Evolutionary conservation across 805 yeast genomes (phyloP).

Genomic region (Ogataea henricii): DNA sequence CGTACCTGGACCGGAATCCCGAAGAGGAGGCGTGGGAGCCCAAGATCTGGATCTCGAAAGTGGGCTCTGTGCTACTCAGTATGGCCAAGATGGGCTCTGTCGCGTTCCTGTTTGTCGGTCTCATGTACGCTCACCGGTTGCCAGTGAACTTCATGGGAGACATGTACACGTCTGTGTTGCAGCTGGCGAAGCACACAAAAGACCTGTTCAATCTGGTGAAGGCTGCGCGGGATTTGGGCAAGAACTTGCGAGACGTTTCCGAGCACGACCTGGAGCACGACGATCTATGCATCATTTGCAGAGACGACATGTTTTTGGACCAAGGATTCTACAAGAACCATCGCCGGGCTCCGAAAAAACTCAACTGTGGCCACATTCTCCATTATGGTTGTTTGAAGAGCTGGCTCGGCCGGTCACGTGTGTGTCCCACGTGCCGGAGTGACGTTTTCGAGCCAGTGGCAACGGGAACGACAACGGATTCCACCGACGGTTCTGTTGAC

Average conservation of each 20-base stretch:
- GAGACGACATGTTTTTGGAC: constrained; percentile 76
- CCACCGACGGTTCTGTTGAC: background rate
- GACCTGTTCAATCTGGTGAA: constrained; percentile 43
- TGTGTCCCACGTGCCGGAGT: constrained; percentile 90
- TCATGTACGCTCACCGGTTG: constrained; percentile 40
- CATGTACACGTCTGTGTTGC: constrained; percentile 30
- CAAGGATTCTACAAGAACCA: constrained; percentile 32
- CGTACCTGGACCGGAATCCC: constrained; percentile 43
- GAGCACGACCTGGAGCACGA: constrained; percentile 59
- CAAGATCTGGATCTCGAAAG: constrained; percentile 59
- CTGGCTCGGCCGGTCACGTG: constrained; percentile 90
- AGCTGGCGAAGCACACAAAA: constrained; percentile 35
- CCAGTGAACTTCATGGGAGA: constrained; percentile 37
- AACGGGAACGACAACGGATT: background rate
- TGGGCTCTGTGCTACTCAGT: constrained; percentile 55
- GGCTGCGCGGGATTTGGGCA: constrained; percentile 62
- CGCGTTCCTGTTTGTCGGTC: constrained; percentile 46
- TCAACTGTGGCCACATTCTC: constrained; percentile 83
- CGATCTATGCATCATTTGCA: constrained; percentile 83
- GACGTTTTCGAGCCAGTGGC: constrained; percentile 49
- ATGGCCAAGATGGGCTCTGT: constrained; percentile 48
- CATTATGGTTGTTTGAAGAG: constrained; percentile 88
- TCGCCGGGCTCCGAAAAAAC: constrained; percentile 67
- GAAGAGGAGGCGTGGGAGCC: constrained; percentile 75
- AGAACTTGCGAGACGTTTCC: constrained; percentile 63